Evolutionary conservation across 192 early-diverging fungal species (phyloP), one percentile per base, ranked within the genome.

Genomic region (Backusella luteola): DNA sequence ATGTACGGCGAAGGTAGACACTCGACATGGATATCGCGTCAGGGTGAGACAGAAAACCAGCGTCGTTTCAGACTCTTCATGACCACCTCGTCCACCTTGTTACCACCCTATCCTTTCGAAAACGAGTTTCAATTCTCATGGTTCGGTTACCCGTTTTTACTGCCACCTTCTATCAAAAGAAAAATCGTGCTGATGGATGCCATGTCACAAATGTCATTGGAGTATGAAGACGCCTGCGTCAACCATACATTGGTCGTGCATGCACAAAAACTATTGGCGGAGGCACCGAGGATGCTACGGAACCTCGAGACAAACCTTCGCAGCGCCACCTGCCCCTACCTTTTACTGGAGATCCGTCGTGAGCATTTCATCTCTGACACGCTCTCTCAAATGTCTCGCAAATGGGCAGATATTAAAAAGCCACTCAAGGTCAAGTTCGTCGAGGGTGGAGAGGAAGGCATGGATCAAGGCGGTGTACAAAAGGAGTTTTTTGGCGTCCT

Each of bases 381-480:
- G 0, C 85, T 95, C 77, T 87, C 91, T 32, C 93, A 96, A 79
- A 86, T 95, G 26, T 80, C 81, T 0, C 85, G 81, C 34, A 92
- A 92, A 66, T 85, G 82, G 53, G 66, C 73, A 0, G 93, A 93
- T 69, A 76, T 95, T 6, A 94, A 94, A 75, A 94, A 94, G 41
- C 94, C 94, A 3, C 86, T 96, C 34, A 93, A 94, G 75, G 92
- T 96, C 32, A 88, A 90, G 56, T 98, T 97, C 84, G 89, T 95
- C 0, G 91, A 90, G 21, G 92, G 93, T 46, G 95, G 95, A 29
- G 97, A 98, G 76, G 93, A 96, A 79, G 97, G 96, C 8, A 91
- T 94, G 87, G 97, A 98, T 75, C 94, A 96, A 87, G 97, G 97
- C 73, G 97, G 97, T 35, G 95, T 98, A 19, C 96, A 96, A 49